Conservation (phyloP, 495 filamentous ascomycete species). For the Penicillium bovifimosum region DNA sequence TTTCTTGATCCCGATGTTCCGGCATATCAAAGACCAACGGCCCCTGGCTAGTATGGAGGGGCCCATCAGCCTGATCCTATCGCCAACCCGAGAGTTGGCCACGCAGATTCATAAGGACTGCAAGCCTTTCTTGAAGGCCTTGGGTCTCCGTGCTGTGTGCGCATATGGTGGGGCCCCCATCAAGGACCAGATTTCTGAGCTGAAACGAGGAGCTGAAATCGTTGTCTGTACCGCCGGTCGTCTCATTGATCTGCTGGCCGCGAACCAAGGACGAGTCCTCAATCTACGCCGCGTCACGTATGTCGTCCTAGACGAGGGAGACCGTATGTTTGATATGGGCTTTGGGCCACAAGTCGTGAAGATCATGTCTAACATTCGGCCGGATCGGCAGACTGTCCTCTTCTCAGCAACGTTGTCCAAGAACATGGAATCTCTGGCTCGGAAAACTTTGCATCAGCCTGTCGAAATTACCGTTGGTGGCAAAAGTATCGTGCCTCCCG, state of each 20-base stretch:
- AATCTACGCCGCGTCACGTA: conserved; percentile 87
- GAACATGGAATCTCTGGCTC: conserved; percentile 84
- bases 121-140: conserved; percentile 85
- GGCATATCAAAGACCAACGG: conserved; percentile 92
- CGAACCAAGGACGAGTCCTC: conserved; percentile 87
- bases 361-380: conserved; percentile 83
- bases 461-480: conserved; percentile 92
- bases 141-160: conserved; percentile 87
- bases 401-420: conserved; percentile 97
- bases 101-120: conserved; percentile 93
- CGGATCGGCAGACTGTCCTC: conserved; percentile 86
- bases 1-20: conserved; percentile 91
- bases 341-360: conserved; percentile 99
- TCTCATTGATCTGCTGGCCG: conserved; percentile 90
- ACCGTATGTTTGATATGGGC: conserved; percentile 99
- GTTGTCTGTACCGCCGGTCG: conserved; percentile 95
- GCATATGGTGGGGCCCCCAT: conserved; percentile 95
- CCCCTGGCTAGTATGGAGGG: conserved; percentile 81
- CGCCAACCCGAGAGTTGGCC: conserved; percentile 90
- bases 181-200: conserved; percentile 93
- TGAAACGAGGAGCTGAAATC: conserved; percentile 93
- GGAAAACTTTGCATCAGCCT: conserved; percentile 78
- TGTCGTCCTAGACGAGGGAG: conserved; percentile 92
- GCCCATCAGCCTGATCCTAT: conserved; percentile 82
- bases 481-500: conserved; percentile 82